Evolutionary conservation across 176 grass and related monocot species (phyloP).

Genomic region (Aechmea fasciata): DNA sequence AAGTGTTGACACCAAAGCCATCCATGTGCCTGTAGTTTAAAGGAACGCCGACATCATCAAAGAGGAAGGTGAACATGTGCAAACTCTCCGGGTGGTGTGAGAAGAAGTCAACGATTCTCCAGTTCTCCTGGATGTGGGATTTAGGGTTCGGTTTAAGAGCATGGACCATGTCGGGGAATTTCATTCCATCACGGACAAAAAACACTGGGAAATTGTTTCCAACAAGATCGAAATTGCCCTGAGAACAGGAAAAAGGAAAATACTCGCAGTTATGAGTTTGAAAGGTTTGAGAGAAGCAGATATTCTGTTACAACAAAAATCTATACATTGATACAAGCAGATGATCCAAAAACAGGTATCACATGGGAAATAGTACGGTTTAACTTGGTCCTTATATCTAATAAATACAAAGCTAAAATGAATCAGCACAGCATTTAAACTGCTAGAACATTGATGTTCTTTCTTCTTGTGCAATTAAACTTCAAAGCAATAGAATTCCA

Average conservation of each 20-base stretch:
- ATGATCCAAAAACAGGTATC: neutral
- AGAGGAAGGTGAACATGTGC: conserved; percentile 89
- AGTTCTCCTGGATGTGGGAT: conserved; percentile 82
- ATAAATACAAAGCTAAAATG: no score
- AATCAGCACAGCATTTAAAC: no score
- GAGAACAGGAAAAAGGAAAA: conserved; percentile 24
- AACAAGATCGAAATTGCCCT: conserved; percentile 92
- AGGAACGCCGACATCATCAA: conserved; percentile 80
- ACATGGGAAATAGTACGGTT: no score
- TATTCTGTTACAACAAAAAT: neutral
- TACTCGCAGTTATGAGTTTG: neutral
- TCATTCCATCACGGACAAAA: conserved; percentile 91
- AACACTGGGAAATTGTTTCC: conserved; percentile 96
- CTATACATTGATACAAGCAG: neutral
- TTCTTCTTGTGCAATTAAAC: no score
- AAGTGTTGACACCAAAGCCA: conserved; percentile 83
- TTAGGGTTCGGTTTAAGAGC: conserved; percentile 87
- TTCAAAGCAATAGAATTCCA: no score
- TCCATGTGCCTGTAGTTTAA: conserved; percentile 93
- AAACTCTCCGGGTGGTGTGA: conserved; percentile 86
- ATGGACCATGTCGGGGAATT: conserved; percentile 94
- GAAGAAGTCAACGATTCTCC: conserved; percentile 87
- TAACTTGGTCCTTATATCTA: no score
- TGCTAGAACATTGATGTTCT: no score
- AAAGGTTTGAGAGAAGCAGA: neutral